Evolutionary conservation across 2,329 filamentous ascomycete genomes (phyloP).

Genomic region (Zymoseptoria brevis): DNA sequence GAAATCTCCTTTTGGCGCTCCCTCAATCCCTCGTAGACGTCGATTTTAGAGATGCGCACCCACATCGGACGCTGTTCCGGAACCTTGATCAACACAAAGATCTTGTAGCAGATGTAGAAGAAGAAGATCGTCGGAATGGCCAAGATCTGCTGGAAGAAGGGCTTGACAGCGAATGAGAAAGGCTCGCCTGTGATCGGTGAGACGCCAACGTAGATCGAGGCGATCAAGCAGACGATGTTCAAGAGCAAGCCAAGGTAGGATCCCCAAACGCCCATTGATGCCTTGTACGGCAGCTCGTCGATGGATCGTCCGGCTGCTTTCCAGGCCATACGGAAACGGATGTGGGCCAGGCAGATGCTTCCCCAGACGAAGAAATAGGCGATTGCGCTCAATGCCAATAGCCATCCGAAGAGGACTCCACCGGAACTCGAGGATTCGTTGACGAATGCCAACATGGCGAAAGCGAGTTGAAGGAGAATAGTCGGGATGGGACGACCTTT

Average conservation of each 20-base stretch:
- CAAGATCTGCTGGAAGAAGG: conserved; percentile 26
- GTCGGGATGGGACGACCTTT: conserved; percentile 70
- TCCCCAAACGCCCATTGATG: conserved; percentile 34
- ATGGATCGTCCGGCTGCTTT: conserved; percentile 40
- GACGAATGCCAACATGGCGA: conserved; percentile 71
- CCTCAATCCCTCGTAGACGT: conserved; percentile 33
- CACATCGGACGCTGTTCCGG: conserved; percentile 27
- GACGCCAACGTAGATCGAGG: conserved; percentile 35
- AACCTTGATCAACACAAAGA: conserved; percentile 20
- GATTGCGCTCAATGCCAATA: conserved; percentile 63
- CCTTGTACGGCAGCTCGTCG: conserved; percentile 40
- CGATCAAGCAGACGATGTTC: conserved; percentile 33
- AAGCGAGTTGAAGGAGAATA: conserved; percentile 55
- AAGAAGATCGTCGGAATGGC: conserved; percentile 25
- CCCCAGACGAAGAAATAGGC: conserved; percentile 71
- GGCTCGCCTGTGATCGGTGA: conserved; percentile 15
- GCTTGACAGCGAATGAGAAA: conserved; percentile 9
- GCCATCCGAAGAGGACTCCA: conserved; percentile 63
- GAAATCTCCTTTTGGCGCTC: too few species aligned
- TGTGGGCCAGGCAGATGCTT: conserved; percentile 78
- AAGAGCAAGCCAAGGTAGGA: conserved; percentile 35
- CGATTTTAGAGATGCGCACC: conserved; percentile 27
- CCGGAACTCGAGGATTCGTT: conserved; percentile 50
- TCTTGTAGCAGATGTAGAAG: conserved; percentile 25
- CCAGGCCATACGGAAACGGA: conserved; percentile 72